A percentile compares a stretch with the other conserved stretches of the same genome.
Evolutionary conservation across 75 land plant genomes (phyloP).

Genomic region (Picea glauca): DNA sequence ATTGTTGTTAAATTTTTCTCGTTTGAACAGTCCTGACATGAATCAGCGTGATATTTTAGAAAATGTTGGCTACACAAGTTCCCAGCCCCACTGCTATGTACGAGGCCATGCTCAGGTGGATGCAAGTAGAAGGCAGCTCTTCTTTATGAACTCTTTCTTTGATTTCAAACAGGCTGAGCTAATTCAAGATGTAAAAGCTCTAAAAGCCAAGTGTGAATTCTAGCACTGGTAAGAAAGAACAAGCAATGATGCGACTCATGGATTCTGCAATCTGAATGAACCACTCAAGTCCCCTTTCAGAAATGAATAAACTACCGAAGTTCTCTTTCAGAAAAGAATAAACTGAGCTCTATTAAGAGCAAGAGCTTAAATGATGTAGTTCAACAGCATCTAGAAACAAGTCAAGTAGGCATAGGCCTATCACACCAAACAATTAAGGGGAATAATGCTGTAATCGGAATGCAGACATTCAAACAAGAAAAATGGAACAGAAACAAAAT

Average conservation of each 20-base stretch:
- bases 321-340: constrained; percentile 25
- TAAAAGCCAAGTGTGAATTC: background rate
- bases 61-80: constrained; percentile 69
- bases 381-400: constrained; percentile 19
- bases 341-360: constrained; percentile 31
- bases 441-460: constrained; percentile 16
- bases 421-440: constrained; percentile 20
- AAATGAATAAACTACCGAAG: constrained; percentile 19
- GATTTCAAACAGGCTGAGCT: constrained; percentile 16
- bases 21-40: constrained; percentile 67
- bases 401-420: constrained; percentile 10
- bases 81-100: constrained; percentile 18
- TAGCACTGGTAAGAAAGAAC: constrained; percentile 33
- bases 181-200: constrained; percentile 8
- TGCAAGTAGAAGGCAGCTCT: constrained; percentile 8
- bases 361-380: constrained; percentile 51
- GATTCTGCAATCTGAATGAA: constrained; percentile 1
- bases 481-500: constrained; percentile 24
- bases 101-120: constrained; percentile 26
- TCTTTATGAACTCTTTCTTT: constrained; percentile 7
- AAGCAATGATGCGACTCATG: constrained; percentile 9
- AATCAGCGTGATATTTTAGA: constrained; percentile 60
- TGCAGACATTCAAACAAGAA: constrained; percentile 22
- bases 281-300: constrained; percentile 17
- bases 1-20: background rate